Base-by-base conservation (phyloP, 2,329 filamentous ascomycete species). In the Coniochaeta prunicola region DNA sequence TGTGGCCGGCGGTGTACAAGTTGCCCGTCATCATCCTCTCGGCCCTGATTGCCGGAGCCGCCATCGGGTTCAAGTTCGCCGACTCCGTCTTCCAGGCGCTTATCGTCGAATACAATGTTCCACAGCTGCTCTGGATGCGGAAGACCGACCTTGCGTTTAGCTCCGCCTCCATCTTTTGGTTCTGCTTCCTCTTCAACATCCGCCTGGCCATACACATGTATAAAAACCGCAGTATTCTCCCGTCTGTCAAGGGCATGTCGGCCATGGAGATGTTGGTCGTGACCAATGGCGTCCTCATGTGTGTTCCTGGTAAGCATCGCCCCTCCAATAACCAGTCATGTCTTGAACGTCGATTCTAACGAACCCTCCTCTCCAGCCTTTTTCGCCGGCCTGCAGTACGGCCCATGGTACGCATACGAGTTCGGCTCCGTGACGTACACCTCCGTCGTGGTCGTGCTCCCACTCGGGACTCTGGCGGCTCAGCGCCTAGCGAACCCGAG, bases 211-310 rank as follows among this genome's bases (percentile, higher is more conserved):
- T 71, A 21, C 81, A 84, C 64, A 73, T 84, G 60, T 67, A 74
- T 48, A 66, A 70, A 9, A 79, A 79, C 62, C 72, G 79, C 28
- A 77, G 75, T 53, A 67, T 84, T 7, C 70, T 84, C 1, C 75
- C 76, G 0, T 70, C 70, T 0, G 68, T 73, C 3, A 70, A 70
- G 55, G 69, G 73, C 0, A 65, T 84, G 40, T 78, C 70, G 0
- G 75, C 80, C 5, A 79, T 84, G 73, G 81, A 85, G 63, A 75
- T 82, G 8, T 71, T 84, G 26, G 74, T 82, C 56, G 78, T 83
- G 64, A 80, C 80, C 55, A 84, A 84, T 38, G 81, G 80, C 12
- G 62, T 82, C 1, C 70, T 85, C 58, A 84, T 84, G 82, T 63
- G 82, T 17, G 67, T 82, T 10, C 81, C 81, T n/a, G 77, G 81